Evolutionary conservation across 352 stramenopile genomes (phyloP), one percentile per base, ranked within the genome.

Genomic region (Globisporangium viniferum): DNA sequence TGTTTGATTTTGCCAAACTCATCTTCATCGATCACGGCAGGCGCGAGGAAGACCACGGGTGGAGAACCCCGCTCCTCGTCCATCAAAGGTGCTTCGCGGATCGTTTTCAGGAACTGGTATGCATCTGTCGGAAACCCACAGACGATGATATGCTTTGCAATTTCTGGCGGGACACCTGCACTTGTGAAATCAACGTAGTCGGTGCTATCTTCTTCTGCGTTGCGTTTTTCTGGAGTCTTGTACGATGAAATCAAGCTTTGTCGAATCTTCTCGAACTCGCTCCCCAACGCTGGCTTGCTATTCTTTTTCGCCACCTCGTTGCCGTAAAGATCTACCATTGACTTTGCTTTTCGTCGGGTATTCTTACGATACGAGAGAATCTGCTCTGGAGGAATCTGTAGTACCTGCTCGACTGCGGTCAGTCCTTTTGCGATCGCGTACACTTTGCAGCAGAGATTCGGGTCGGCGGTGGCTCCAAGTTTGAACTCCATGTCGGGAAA

Each of bases 401-500:
- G 68, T 29, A 92, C 74, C 15, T 73, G 68, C 66, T 91, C 84
- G 18, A 94, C 78, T 0, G 81, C 77, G 5, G 69, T 77, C 8
- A 88, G 64, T 3, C 75, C 73, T 57, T 89, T 89, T 10, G 84
- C 84, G 44, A 94, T 82, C 2, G 80, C 82, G 57, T 91, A 94
- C 22, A 94, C 79, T 46, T 92, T 94, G 71, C 86, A 92, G 67
- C 86, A 94, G 49, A 91, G 35, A 48, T 90, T 92, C 5, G 86
- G 86, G 41, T 94, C 86, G 1, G 86, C 82, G 0, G 82, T 91
- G 1, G 72, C 81, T 2, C 86, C 86, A 7, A 94, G 68, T 64
- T 94, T 94, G 69, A 92, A 94, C 14, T 91, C 82, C 71, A 89
- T 84, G 55, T 92, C 84, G 12, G 91, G 78, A 29, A 92, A 86